These are phyloP conservation scores for Botrytis elliptica DNA, from an alignment of 2,329 filamentous ascomycete genomes.

Conservation along the genomic window DNA sequence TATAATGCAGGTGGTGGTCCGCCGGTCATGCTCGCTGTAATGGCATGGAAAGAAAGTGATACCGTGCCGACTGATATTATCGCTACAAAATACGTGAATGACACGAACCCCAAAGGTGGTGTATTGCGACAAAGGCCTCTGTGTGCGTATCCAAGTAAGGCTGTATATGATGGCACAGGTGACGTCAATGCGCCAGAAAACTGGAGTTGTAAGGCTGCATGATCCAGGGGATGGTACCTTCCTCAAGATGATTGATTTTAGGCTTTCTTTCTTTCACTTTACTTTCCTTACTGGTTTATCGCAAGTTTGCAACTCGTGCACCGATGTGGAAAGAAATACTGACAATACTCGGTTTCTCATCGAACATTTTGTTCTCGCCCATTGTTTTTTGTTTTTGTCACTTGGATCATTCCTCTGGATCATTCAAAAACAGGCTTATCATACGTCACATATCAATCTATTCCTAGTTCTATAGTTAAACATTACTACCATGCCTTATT, in stretches of 20 bases:
- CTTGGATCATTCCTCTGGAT: neutral
- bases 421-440: neutral
- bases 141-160: conserved; percentile 41
- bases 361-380: too few species aligned
- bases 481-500: conserved; percentile 4
- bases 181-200: conserved; percentile 26
- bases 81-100: conserved; percentile 44
- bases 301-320: neutral
- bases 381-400: neutral
- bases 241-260: neutral
- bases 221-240: neutral
- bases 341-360: neutral
- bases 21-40: conserved; percentile 46
- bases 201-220: conserved; percentile 28
- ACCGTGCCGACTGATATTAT: conserved; percentile 38
- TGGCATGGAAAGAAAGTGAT: conserved; percentile 50
- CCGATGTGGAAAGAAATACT: neutral
- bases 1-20: too few species aligned
- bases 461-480: neutral
- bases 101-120: conserved; percentile 40
- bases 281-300: neutral
- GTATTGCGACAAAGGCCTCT: conserved; percentile 48
- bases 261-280: too few species aligned
- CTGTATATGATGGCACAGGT: conserved; percentile 23
- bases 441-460: neutral